Conservation (phyloP, 225 moss, liverwort and hornwort genomes). For the Lunularia cruciata region DNA sequence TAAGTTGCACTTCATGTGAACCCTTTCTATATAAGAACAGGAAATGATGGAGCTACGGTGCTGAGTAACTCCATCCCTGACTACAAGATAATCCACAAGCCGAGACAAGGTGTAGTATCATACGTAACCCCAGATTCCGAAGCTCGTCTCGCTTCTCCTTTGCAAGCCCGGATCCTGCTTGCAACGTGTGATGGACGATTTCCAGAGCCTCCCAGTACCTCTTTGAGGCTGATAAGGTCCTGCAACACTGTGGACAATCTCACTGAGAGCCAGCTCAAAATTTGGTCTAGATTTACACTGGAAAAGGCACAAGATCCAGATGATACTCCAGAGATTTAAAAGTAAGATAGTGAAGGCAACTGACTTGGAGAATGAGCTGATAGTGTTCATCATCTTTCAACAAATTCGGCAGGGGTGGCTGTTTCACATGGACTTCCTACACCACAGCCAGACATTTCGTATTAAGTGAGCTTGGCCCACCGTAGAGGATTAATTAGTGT, state of each 20-base stretch:
- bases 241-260: constrained; percentile 57
- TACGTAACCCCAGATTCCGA: constrained; percentile 90
- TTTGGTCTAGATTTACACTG: neutral
- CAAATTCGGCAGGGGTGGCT: constrained; percentile 73
- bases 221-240: constrained; percentile 63
- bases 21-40: neutral
- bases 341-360: neutral
- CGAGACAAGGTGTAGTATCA: constrained; percentile 16
- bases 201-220: constrained; percentile 94
- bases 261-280: neutral
- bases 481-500: too few relatives aligned
- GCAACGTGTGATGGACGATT: constrained; percentile 74
- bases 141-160: constrained; percentile 87
- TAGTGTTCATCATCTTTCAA: constrained; percentile 97
- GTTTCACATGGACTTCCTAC: constrained; percentile 45
- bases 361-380: constrained; percentile 72
- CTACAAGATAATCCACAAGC: neutral
- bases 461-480: too few relatives aligned
- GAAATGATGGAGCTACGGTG: neutral
- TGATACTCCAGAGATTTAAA: neutral
- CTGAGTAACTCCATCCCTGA: neutral
- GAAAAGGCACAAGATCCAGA: neutral
- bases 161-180: constrained; percentile 67
- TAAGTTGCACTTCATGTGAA: neutral
- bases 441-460: constrained; percentile 2